Evolutionary conservation across 1,139 yeast genomes (phyloP), one percentile per base, ranked within the genome.

Genomic region (Debaryomyces sp.): DNA sequence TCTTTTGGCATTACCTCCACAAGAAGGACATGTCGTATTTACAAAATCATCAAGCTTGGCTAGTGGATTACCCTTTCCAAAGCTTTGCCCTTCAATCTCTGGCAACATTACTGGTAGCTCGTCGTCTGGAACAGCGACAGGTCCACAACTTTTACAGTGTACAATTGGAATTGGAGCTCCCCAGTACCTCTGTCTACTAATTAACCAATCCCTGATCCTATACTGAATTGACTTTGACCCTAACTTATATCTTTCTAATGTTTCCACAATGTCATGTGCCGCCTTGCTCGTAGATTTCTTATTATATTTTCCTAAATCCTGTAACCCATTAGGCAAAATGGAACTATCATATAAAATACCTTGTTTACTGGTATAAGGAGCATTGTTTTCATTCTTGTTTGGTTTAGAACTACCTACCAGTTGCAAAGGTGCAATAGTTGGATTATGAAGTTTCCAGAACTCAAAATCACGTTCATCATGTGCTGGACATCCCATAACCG

Each of bases 401-500:
- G 41, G 27, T 15, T 29, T 29, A 23, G 40, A 22, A 15, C 17
- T 77, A 0, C 79, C 80, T 18, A 85, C 80, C 0, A 82, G 72
- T 32, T 67, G 72, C 1, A 76, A 56, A 0, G 81, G 66, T 0
- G 73, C 70, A 0, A 64, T 55, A 0, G 60, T 57, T 0, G 88
- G 86, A 58, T 75, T 76, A 61, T 88, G 89, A 42, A 70, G 61
- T 6, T 65, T 61, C 97, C 97, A 92, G 62, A 94, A 92, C 3
- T 75, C 89, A 58, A 64, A 81, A 62, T 94, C 99, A 52, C 98
- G 77, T 41, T 74, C 73, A 63, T 94, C 98, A 65, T 92, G 98
- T 0, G 87, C 97, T 1, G 99, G 99, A 59, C 96, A 89, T 1
- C 99, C 99, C 98, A 94, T 92, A 0, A 94, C 98, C 1, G 97